Evolutionary conservation across 75 land plant genomes (phyloP).

Genomic region (Cunninghamia lanceolata): DNA sequence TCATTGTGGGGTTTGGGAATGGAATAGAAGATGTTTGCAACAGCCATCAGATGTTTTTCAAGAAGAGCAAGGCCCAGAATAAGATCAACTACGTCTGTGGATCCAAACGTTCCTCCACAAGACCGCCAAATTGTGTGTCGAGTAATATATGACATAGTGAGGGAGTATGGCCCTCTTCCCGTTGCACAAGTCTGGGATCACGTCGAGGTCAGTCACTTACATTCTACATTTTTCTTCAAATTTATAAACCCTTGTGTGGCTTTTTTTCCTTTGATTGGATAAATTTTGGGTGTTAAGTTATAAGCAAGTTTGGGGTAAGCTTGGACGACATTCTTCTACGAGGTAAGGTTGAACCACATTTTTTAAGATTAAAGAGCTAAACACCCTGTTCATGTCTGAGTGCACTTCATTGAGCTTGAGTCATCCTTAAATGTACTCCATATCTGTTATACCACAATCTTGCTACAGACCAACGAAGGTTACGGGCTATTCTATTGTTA

Average conservation of each 20-base stretch:
- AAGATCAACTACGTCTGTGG: constrained; percentile 28
- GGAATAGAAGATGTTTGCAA: constrained; percentile 49
- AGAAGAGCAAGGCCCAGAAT: constrained; percentile 48
- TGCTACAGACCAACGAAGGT: too few species aligned
- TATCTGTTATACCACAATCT: background rate
- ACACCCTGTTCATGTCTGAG: too few species aligned
- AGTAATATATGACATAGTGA: constrained; percentile 57
- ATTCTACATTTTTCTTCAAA: background rate
- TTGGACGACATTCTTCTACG: background rate
- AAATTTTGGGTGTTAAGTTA: background rate
- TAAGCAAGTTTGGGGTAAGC: background rate
- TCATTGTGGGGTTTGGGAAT: background rate
- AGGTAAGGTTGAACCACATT: background rate
- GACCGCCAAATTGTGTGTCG: constrained; percentile 57
- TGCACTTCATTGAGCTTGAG: too few species aligned
- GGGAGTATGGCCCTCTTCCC: constrained; percentile 85
- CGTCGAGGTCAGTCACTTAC: constrained; percentile 31
- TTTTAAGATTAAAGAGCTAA: background rate
- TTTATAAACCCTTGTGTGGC: background rate
- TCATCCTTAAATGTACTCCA: too few species aligned
- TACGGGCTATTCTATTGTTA: too few species aligned
- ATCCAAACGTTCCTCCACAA: constrained; percentile 36
- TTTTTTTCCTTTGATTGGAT: background rate
- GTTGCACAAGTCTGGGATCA: constrained; percentile 70
- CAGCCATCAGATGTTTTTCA: constrained; percentile 47